A percentile compares a stretch with the other conserved stretches of the same genome.
phyloP scores from a whole-genome alignment of 768 basidiomycete genomes.

The Amanita muscaria region DNA sequence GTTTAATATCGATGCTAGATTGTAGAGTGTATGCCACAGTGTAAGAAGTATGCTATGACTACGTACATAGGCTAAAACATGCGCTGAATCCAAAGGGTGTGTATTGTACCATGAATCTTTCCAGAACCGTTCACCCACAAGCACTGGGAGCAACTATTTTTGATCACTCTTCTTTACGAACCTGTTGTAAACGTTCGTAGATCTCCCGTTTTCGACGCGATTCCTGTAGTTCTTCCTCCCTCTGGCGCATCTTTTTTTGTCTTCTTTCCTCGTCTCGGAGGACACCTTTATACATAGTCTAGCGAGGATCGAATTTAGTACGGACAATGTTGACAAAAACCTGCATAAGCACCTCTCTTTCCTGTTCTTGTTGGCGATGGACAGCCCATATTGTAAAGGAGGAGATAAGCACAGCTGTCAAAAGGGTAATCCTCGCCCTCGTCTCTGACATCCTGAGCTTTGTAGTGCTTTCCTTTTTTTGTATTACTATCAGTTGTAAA shows the following conservation, averaged over 20 bases:
- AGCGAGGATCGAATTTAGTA: slow-evolving; percentile 9
- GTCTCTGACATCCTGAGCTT: slow-evolving; percentile 41
- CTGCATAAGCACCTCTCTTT: slow-evolving; percentile 53
- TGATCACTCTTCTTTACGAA: slow-evolving; percentile 17
- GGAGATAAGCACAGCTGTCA: slow-evolving; percentile 52
- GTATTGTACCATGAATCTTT: too few relatives aligned
- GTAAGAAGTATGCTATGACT: not conserved
- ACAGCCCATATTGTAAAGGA: slow-evolving; percentile 80
- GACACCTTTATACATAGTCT: slow-evolving; percentile 92
- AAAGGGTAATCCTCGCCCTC: slow-evolving; percentile 68
- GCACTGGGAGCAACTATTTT: too few relatives aligned
- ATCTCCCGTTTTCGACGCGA: slow-evolving; percentile 56
- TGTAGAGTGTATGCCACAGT: not conserved
- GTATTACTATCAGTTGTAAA: not conserved
- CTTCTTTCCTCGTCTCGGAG: slow-evolving; percentile 81
- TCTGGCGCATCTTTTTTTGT: slow-evolving; percentile 57
- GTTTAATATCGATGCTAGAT: slow-evolving; percentile 30
- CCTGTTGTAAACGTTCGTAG: slow-evolving; percentile 47
- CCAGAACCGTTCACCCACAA: too few relatives aligned
- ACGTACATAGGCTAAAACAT: too few relatives aligned
- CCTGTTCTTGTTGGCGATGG: slow-evolving; percentile 76
- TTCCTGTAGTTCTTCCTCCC: slow-evolving; percentile 51
- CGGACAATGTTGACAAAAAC: not conserved
- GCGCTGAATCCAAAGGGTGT: too few relatives aligned
- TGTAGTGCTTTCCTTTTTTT: not conserved